phyloP scores from a whole-genome alignment of 2,329 filamentous ascomycete species.

The Byssoonygena ceratinophila region DNA sequence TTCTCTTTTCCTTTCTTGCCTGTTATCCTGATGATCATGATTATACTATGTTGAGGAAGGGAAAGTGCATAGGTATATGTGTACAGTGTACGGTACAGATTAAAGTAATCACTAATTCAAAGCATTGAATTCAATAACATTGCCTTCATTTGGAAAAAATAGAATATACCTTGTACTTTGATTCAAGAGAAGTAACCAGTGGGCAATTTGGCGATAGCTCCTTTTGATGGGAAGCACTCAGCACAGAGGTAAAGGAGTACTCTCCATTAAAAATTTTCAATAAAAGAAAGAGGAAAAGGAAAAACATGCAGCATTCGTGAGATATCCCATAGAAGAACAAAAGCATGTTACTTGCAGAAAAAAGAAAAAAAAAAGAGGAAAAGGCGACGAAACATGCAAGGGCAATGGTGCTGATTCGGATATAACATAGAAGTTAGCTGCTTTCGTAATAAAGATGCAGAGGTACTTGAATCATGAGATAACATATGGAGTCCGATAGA shows the following conservation, averaged over 20 bases:
- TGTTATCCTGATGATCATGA: background rate
- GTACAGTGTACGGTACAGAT: background rate
- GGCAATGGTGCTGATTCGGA: background rate
- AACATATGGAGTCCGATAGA: background rate
- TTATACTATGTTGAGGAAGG: too few species aligned
- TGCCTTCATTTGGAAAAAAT: background rate
- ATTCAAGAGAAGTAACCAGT: background rate
- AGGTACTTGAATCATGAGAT: background rate
- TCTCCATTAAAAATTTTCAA: background rate
- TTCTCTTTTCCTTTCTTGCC: background rate
- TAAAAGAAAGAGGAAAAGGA: background rate
- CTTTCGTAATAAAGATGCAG: background rate
- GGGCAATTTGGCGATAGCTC: background rate
- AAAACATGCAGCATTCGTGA: too few species aligned
- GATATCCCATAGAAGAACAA: too few species aligned
- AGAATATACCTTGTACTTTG: background rate
- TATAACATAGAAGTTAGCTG: background rate
- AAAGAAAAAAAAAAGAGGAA: background rate
- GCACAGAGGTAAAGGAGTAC: background rate
- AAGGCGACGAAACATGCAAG: background rate
- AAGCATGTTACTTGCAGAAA: too few species aligned
- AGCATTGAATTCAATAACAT: background rate
- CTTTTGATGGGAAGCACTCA: background rate
- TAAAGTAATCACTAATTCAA: background rate
- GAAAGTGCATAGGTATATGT: background rate